These are phyloP conservation scores for Reutealis trisperma DNA, from an alignment of 345 rosid species.

Conservation along the genomic window DNA sequence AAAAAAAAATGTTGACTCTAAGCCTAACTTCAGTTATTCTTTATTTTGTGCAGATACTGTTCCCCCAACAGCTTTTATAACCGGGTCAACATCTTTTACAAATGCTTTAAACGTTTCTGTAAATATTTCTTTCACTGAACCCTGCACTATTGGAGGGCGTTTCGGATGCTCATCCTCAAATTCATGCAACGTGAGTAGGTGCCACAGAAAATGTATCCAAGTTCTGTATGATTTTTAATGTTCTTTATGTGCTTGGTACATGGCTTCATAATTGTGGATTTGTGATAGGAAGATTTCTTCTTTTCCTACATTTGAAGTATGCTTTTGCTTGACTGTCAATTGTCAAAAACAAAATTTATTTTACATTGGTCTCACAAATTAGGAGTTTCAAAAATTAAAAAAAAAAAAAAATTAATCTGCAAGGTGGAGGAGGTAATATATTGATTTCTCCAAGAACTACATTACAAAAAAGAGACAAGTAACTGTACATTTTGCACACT, in stretches of 20 bases:
- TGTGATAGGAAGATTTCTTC: neutral
- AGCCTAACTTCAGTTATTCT: slow-evolving; percentile 18
- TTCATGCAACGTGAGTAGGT: slow-evolving; percentile 89
- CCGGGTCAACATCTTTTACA: slow-evolving; percentile 66
- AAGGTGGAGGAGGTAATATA: neutral
- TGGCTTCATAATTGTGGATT: neutral
- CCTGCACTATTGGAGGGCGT: slow-evolving; percentile 73
- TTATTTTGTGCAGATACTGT: slow-evolving; percentile 63
- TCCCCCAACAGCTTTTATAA: slow-evolving; percentile 71
- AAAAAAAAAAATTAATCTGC: neutral
- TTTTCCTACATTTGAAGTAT: neutral
- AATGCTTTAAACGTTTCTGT: slow-evolving; percentile 74
- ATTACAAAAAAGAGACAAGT: neutral
- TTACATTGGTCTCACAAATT: neutral
- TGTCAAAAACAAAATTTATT: neutral
- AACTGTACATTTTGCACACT: neutral
- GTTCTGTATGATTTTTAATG: neutral
- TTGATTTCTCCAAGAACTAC: neutral
- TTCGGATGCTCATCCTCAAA: slow-evolving; percentile 75
- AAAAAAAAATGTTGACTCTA: neutral
- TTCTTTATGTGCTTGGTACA: slow-evolving; percentile 2
- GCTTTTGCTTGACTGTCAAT: neutral
- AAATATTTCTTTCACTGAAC: slow-evolving; percentile 69
- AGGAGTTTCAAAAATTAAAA: neutral
- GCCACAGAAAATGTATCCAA: slow-evolving; percentile 22